These are phyloP conservation scores for Zizania palustris DNA, from an alignment of 202 grass and related monocot species.

Conservation along the genomic window DNA sequence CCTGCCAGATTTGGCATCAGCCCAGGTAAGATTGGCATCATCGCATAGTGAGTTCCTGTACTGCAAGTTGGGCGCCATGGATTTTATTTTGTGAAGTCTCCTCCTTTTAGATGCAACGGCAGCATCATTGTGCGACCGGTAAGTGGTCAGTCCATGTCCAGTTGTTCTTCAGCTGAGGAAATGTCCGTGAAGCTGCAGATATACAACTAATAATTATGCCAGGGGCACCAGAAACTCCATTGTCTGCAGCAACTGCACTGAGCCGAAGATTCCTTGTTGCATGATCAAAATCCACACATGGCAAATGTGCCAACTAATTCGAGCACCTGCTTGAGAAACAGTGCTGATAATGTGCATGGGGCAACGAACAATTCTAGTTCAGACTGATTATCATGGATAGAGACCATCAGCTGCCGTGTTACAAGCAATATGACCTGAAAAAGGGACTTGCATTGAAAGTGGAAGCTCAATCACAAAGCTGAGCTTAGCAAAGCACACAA, in stretches of 20 bases:
- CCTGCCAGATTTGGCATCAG: slow-evolving; percentile 31
- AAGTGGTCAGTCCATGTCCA: slow-evolving; percentile 33
- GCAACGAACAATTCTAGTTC: slow-evolving; percentile 2
- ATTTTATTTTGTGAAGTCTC: slow-evolving; percentile 9
- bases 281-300: slow-evolving; percentile 24
- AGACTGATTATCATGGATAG: slow-evolving; percentile 18
- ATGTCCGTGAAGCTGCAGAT: not conserved
- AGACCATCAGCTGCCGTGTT: slow-evolving; percentile 21
- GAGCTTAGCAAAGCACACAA: not conserved
- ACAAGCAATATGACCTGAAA: slow-evolving; percentile 6
- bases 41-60: not conserved
- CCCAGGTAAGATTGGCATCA: slow-evolving; percentile 45
- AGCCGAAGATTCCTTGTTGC: slow-evolving; percentile 20
- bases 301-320: slow-evolving; percentile 10
- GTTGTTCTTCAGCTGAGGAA: slow-evolving; percentile 10
- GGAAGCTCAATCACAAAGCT: slow-evolving; percentile 13
- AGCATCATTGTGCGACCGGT: slow-evolving; percentile 28
- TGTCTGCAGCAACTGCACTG: not conserved
- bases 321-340: slow-evolving; percentile 5
- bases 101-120: not conserved
- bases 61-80: not conserved
- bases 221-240: not conserved
- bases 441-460: slow-evolving; percentile 4
- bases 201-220: not conserved
- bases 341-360: not conserved